Evolutionary conservation across 139 green algal species (phyloP).

Genomic region (Desmodesmus armatus): DNA sequence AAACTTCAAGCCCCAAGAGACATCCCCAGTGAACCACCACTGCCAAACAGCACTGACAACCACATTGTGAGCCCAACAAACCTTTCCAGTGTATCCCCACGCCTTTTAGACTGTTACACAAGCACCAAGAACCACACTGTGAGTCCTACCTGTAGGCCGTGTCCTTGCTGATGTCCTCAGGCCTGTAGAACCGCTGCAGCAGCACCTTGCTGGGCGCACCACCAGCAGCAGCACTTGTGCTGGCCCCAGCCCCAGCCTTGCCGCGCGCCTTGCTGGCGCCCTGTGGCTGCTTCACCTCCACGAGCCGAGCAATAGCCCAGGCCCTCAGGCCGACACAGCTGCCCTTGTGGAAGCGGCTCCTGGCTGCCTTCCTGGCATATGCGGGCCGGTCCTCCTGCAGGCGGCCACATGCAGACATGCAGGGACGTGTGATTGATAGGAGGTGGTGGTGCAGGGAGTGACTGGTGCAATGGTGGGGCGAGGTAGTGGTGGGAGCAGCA

Average conservation of each 20-base stretch:
- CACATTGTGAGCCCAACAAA: no score
- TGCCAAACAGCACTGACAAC: no score
- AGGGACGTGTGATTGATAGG: not conserved
- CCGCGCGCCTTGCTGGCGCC: constrained; percentile 38
- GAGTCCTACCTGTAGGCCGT: no score
- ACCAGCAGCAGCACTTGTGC: not conserved
- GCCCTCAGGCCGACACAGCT: constrained; percentile 79
- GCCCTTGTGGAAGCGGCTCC: constrained; percentile 77
- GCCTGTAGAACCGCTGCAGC: constrained; percentile 88
- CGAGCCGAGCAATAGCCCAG: constrained; percentile 78
- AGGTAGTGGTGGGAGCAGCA: not conserved
- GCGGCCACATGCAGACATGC: not conserved
- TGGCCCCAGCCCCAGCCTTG: not conserved
- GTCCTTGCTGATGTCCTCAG: constrained; percentile 89
- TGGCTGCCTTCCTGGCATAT: constrained; percentile 65
- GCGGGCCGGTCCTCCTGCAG: constrained; percentile 57
- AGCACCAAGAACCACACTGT: no score
- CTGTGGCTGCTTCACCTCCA: constrained; percentile 53
- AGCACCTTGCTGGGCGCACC: constrained; percentile 17
- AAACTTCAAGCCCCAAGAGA: no score
- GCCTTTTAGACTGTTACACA: no score
- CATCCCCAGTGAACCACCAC: no score
- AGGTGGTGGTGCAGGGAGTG: no score
- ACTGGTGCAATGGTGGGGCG: no score
- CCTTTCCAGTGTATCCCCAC: no score